These are phyloP conservation scores for Diplodia intermedia DNA, from an alignment of 2,329 filamentous ascomycete species.

Conservation along the genomic window DNA sequence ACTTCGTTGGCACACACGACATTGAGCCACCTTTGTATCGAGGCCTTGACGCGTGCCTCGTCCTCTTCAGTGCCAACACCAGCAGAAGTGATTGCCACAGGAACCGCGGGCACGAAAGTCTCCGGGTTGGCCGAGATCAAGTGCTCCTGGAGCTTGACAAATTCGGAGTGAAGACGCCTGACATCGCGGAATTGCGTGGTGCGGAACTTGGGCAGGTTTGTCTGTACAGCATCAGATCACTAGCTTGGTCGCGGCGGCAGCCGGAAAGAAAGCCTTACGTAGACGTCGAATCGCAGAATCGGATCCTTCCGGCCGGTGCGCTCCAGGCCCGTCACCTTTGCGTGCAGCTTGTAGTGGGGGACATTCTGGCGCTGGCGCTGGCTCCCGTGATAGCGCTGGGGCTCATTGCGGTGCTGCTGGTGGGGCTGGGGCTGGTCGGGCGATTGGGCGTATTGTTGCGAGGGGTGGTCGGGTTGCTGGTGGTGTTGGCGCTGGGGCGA, in stretches of 20 bases:
- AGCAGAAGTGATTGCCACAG: slow-evolving; percentile 90
- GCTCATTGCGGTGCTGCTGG: slow-evolving; percentile 49
- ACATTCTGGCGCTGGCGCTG: slow-evolving; percentile 53
- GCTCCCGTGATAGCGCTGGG: slow-evolving; percentile 57
- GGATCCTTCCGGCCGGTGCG: slow-evolving; percentile 94
- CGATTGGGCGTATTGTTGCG: slow-evolving; percentile 44
- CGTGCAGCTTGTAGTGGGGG: slow-evolving; percentile 84
- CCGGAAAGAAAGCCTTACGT: slow-evolving; percentile 66
- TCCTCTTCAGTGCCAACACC: slow-evolving; percentile 97
- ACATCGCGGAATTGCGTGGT: slow-evolving; percentile 99
- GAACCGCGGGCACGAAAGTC: slow-evolving; percentile 90
- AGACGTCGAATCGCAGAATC: slow-evolving; percentile 92
- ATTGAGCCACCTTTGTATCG: slow-evolving; percentile 94
- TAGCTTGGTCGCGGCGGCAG: neutral
- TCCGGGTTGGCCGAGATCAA: slow-evolving; percentile 98
- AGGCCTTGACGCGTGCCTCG: slow-evolving; percentile 83
- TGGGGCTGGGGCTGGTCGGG: slow-evolving; percentile 43
- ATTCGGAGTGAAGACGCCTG: slow-evolving; percentile 92
- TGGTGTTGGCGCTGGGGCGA: slow-evolving; percentile 47
- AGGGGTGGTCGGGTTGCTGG: slow-evolving; percentile 38
- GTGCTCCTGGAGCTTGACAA: slow-evolving; percentile 94
- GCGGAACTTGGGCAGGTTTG: slow-evolving; percentile 96
- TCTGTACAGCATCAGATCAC: slow-evolving; percentile 61
- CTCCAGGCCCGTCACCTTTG: slow-evolving; percentile 93
- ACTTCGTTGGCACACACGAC: slow-evolving; percentile 91